These are phyloP conservation scores for Alternaria brassicae DNA, from an alignment of 2,329 filamentous ascomycete species.

Conservation along the genomic window DNA sequence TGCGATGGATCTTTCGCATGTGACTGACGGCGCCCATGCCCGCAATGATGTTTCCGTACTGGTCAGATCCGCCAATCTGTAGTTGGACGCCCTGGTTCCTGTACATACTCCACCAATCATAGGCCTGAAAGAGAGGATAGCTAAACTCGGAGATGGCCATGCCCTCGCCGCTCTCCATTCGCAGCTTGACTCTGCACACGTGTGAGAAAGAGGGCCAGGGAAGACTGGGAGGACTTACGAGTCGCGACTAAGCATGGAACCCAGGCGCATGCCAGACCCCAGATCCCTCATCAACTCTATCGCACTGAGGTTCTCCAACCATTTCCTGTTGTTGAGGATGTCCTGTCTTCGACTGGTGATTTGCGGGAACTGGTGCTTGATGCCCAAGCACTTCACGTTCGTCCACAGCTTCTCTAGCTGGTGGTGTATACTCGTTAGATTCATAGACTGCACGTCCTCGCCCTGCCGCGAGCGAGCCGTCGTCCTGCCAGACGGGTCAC, in stretches of 20 bases:
- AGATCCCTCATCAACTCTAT: slow-evolving; percentile 78
- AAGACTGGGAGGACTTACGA: slow-evolving; percentile 65
- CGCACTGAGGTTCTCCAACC: slow-evolving; percentile 76
- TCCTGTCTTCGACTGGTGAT: slow-evolving; percentile 71
- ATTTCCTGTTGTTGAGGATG: slow-evolving; percentile 81
- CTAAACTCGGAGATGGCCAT: slow-evolving; percentile 94
- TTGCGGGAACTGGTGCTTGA: slow-evolving; percentile 68
- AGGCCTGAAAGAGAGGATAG: slow-evolving; percentile 92
- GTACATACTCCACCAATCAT: slow-evolving; percentile 95
- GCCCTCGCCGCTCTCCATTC: slow-evolving; percentile 83
- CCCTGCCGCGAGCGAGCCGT: slow-evolving; percentile 64
- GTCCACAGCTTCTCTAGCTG: slow-evolving; percentile 76
- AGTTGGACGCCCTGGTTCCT: slow-evolving; percentile 72
- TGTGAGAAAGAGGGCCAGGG: slow-evolving; percentile 20
- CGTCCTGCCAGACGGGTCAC: slow-evolving; percentile 77
- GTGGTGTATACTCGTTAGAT: slow-evolving; percentile 71
- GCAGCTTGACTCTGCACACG: slow-evolving; percentile 71
- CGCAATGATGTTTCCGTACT: slow-evolving; percentile 94
- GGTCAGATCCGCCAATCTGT: slow-evolving; percentile 93
- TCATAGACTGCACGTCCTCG: slow-evolving; percentile 64
- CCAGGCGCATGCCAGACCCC: slow-evolving; percentile 76
- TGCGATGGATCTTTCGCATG: slow-evolving; percentile 60
- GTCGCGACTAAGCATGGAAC: slow-evolving; percentile 86
- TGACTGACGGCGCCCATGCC: slow-evolving; percentile 86
- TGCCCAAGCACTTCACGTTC: slow-evolving; percentile 72